Conservation (phyloP, 306 rosid genomes). For the Oxytropis ochrocephala region DNA sequence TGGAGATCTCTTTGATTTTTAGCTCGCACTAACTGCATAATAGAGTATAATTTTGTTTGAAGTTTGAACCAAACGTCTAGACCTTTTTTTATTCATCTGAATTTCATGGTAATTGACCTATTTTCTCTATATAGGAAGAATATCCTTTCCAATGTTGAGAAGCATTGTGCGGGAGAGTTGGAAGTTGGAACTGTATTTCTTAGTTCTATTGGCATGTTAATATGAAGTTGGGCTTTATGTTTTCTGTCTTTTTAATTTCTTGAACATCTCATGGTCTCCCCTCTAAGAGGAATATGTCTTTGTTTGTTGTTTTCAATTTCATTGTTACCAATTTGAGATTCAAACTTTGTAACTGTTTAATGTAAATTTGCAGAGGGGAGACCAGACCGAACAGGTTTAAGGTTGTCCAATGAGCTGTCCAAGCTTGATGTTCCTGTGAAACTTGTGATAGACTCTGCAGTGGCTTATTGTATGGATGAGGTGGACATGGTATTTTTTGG, state of each 20-base stretch:
- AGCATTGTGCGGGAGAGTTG: not conserved
- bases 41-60: not conserved
- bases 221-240: not conserved
- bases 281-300: not conserved
- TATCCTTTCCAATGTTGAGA: not conserved
- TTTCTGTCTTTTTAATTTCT: not conserved
- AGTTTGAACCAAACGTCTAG: not conserved
- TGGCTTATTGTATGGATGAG: conserved; percentile 92
- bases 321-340: not conserved
- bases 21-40: not conserved
- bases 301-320: not conserved
- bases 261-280: not conserved
- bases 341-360: not conserved
- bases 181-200: not conserved
- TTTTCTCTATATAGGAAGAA: not conserved
- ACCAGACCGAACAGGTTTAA: conserved; percentile 79
- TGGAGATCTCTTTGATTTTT: not conserved
- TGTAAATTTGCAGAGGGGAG: conserved; percentile 76
- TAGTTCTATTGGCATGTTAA: not conserved
- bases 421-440: conserved; percentile 89
- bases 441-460: conserved; percentile 93
- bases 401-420: conserved; percentile 69
- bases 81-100: not conserved
- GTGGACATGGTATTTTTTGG: conserved; percentile 96
- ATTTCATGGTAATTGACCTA: not conserved